Evolutionary conservation across 148 eudicot genomes (phyloP).

Genomic region (Dianthus caryophyllus): DNA sequence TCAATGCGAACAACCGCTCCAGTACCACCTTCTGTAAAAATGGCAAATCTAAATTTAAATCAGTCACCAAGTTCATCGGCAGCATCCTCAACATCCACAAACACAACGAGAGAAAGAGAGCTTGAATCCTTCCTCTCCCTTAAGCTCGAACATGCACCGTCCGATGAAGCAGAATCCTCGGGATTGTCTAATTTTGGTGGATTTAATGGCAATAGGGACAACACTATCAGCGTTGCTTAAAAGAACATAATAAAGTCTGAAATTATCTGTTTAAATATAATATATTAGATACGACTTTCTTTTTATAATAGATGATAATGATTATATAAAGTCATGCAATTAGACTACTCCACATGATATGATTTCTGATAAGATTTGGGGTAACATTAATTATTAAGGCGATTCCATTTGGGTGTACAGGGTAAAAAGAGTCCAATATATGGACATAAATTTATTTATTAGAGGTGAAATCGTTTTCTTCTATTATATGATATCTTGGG

Average conservation of each 20-base stretch:
- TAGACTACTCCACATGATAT: conserved; percentile 25
- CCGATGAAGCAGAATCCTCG: conserved; percentile 30
- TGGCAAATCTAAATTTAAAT: conserved; percentile 64
- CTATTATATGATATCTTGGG: conserved; percentile 14
- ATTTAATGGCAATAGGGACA: conserved; percentile 60
- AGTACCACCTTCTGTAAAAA: conserved; percentile 58
- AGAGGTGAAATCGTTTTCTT: conserved; percentile 23
- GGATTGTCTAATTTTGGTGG: conserved; percentile 32
- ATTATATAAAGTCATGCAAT: conserved; percentile 9
- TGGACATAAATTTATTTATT: neutral
- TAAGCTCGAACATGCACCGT: conserved; percentile 32
- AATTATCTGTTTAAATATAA: neutral
- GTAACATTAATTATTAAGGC: conserved; percentile 13
- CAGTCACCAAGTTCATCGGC: conserved; percentile 24
- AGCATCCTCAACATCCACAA: conserved; percentile 25
- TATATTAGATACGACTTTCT: conserved; percentile 14
- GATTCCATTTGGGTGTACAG: conserved; percentile 26
- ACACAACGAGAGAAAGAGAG: conserved; percentile 16
- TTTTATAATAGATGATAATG: neutral
- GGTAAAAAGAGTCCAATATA: conserved; percentile 12
- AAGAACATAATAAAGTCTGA: neutral
- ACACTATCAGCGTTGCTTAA: conserved; percentile 78
- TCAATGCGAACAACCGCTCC: conserved; percentile 28
- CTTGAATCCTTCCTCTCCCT: conserved; percentile 40
- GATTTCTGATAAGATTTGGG: conserved; percentile 24